Base-by-base conservation (phyloP, 371 early-diverging fungal species). In the Mortierella sp. region DNA sequence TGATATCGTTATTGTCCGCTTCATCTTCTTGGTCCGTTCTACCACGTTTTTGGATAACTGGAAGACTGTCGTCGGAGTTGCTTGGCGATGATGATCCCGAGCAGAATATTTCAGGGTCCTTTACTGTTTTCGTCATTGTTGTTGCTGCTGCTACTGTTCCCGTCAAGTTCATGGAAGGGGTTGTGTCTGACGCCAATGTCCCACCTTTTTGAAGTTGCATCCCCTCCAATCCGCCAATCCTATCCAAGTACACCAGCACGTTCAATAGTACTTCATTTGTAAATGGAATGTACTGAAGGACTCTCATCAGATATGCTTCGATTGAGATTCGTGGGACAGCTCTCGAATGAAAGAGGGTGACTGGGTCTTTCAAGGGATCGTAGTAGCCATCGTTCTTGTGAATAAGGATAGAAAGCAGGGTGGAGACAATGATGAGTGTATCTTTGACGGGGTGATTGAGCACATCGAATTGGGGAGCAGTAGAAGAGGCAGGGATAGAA, bases 161-260 rank as follows among this genome's bases (percentile, higher is more conserved):
- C 26, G 51, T 23, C 26, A 10, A 9, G 2, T n/a, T 40, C 9
- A 63, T 49, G 12, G 67, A 19, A 5, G 60, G 23, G 10, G 2
- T 51, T 6, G 51, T 23, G 51, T 3, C 13, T 51, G 69, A 56
- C 15, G 31, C 34, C 53, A 65, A 42, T 9, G 53, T 45, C n/a
- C 62, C 57, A 28, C 43, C 17, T 32, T 56, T 47, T 12, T 64
- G 68, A 32, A 73, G 56, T 56, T 84, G 85, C 66, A 77, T 57
- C n/a, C 75, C 78, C 10, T 83, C 80, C 22, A 84, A 76, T 31
- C 86, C 81, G 3, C 88, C 88, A 49, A 96, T 91, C 23, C 96
- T 88, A 79, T 96, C 96, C 68, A 97, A 87, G 78, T 93, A 97
- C 23, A 97, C 89, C n/a, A 96, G 85, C 4, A 94, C 75, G 12